Percentiles rank a stretch among this genome's conserved stretches.
phyloP scores from a whole-genome alignment of 129 eudicot species.

The Smallanthus sonchifolius region DNA sequence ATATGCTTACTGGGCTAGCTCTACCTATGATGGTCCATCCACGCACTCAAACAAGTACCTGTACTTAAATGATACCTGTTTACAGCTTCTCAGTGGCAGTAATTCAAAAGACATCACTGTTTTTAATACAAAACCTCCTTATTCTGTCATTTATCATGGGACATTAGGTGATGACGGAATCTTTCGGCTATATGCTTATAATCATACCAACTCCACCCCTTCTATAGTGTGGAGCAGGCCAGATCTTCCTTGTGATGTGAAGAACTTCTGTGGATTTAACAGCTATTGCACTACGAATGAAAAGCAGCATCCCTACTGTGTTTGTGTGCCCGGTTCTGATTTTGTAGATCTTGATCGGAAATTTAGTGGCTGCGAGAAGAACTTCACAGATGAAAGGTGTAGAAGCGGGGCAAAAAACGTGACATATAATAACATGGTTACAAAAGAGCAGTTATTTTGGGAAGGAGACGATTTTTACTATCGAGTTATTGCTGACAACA shows the following conservation, averaged over 20 bases:
- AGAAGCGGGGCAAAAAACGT: background rate
- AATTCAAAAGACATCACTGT: background rate
- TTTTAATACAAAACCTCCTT: background rate
- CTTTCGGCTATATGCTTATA: slow-evolving; percentile 24
- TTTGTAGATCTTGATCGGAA: background rate
- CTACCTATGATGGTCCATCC: background rate
- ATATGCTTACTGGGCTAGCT: background rate
- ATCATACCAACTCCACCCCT: background rate
- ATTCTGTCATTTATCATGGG: background rate
- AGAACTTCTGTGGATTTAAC: slow-evolving; percentile 21
- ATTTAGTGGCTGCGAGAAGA: slow-evolving; percentile 20
- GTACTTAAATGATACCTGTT: slow-evolving; percentile 5
- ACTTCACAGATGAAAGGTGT: slow-evolving; percentile 22
- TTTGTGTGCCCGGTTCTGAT: slow-evolving; percentile 31
- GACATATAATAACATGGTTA: slow-evolving; percentile 4
- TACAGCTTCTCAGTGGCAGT: background rate
- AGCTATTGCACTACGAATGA: slow-evolving; percentile 24
- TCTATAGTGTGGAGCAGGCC: background rate
- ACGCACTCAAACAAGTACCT: background rate
- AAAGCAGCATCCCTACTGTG: slow-evolving; percentile 4
- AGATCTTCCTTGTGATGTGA: slow-evolving; percentile 16
- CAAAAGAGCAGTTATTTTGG: background rate
- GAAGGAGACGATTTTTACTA: background rate
- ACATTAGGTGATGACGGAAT: slow-evolving; percentile 29
- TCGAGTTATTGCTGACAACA: background rate